Evolutionary conservation across 2,329 filamentous ascomycete species (phyloP).

Genomic region (Arthrocladium fulminans): DNA sequence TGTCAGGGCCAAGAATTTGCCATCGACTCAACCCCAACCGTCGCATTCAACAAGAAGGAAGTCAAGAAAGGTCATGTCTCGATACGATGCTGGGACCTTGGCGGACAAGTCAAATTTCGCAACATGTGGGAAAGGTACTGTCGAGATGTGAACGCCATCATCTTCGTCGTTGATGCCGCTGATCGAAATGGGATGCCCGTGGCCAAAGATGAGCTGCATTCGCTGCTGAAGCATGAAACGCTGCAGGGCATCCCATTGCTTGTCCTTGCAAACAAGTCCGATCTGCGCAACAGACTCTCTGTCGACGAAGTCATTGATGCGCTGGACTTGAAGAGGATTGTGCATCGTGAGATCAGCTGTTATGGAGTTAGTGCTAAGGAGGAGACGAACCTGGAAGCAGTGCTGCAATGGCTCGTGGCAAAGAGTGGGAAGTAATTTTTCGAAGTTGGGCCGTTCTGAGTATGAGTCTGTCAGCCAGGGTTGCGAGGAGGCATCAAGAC

Average conservation of each 20-base stretch:
- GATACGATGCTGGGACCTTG: conserved; percentile 97
- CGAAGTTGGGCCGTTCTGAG: too few relatives aligned
- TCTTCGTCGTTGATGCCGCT: conserved; percentile 97
- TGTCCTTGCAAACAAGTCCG: conserved; percentile 94
- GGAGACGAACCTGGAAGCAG: conserved; percentile 95
- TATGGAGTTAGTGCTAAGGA: conserved; percentile 98
- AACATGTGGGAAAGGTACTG: conserved; percentile 99
- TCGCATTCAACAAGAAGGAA: conserved; percentile 98
- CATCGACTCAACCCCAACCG: conserved; percentile 96
- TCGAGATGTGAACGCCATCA: conserved; percentile 91
- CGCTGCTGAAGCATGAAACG: conserved; percentile 73
- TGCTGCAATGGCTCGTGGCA: conserved; percentile 92
- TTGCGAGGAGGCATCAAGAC: too few relatives aligned
- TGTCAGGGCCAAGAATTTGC: conserved; percentile 92
- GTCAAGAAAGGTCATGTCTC: conserved; percentile 98
- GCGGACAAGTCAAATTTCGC: conserved; percentile 90
- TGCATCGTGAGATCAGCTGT: conserved; percentile 89
- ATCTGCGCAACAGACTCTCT: conserved; percentile 78
- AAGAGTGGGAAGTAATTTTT: conserved; percentile 66
- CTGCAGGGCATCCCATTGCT: conserved; percentile 85
- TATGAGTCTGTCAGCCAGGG: too few relatives aligned
- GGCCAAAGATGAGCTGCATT: conserved; percentile 85
- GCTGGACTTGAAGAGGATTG: conserved; percentile 80
- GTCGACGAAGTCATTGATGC: conserved; percentile 94
- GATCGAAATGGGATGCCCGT: conserved; percentile 71